Evolutionary conservation across 768 basidiomycete genomes (phyloP), one percentile per base, ranked within the genome.

Genomic region (Russula compacta): DNA sequence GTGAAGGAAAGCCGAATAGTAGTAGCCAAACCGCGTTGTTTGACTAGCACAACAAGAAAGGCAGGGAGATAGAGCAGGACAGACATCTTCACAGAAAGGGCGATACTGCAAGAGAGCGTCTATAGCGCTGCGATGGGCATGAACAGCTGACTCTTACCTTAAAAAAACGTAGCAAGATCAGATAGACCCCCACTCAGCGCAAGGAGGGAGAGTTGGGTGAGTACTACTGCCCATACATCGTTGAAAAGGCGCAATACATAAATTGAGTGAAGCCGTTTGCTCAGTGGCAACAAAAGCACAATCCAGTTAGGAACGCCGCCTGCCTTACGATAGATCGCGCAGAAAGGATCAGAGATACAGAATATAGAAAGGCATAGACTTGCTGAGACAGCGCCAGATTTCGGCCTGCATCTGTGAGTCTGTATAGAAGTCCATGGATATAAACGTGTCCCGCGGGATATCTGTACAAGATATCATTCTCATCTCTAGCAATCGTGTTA

Each of bases 31-130:
- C 92, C 92, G 56, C 76, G 75, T 35, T 83, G 82, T 70, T 87
- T 89, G 77, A 92, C 87, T 19, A 90, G 73, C 59, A 98, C 75
- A 15, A 97, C 84, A 24, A 94, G 75, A 8, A 97, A 77, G 3
- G 89, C 95, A 5, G 97, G 97, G 2, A 97, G 76, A 74, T 93
- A 97, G 9, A 99, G 78, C 35, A 98, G 73, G 47, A 87, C 82
- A 21, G 89, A 94, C 97, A 99, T 98, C 72, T 99, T 99, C 59
- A 97, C 81, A 0, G 93, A 95, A 8, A 98, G 74, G 2, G 94
- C 94, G 6, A 79, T 74, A 67, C 92, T 94, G 52, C 9, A 46
- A 49, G 33, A 47, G 61, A 32, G 17, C 59, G 70, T n/a, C 54
- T 57, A 44, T 24, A 57, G 35, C 65, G 42, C 36, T 63, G 38